Evolutionary conservation across 306 rosid species (phyloP), one percentile per base, ranked within the genome.

Genomic region (Macrotyloma uniflorum): DNA sequence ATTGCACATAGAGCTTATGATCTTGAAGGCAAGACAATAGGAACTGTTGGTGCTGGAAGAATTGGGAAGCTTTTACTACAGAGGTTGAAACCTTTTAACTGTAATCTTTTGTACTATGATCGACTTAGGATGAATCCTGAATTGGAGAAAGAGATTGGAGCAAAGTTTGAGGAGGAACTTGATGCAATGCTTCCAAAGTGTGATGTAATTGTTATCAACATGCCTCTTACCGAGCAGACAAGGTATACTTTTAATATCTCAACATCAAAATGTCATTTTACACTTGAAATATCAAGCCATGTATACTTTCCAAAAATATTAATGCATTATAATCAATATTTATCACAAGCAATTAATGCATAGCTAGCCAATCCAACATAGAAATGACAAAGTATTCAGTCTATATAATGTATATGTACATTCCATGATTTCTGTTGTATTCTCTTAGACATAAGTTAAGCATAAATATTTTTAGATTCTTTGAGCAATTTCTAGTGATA

Each of bases 101-200:
- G 98, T 70, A 88, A 89, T 74, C 93, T 92, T 75, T 87, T 95
- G 13, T 95, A 95, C 67, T 94, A 91, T 58, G 98, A 95, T 53
- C 79, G 98, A 13, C 26, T 92, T 8, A 87, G 80, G 88, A 87
- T 93, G 24, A 89, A 82, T 8, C 76, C 91, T 10, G 98, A 92
- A 66, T 80, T 89, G 77, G 98, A 95, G 92, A 87, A 82, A 15
- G 80, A 92, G 84, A 85, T 19, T 3, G 98, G 98, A 58, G 98
- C 96, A 0, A 85, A 87, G 85, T 95, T 84, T 82, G 98, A 92
- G 87, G 98, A 92, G 84, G 97, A 95, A 30, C 88, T 95, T 51
- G 98, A 95, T 80, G 88, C 91, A 5, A 89, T 95, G 98, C 93
- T 95, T 83, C 98, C 96, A 1, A 95, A 95, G 79, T 95, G 98